A percentile compares a stretch with the other conserved stretches of the same genome.
Conservation (phyloP, 208 protist genomes). For the Trypanosoma congolense region DNA sequence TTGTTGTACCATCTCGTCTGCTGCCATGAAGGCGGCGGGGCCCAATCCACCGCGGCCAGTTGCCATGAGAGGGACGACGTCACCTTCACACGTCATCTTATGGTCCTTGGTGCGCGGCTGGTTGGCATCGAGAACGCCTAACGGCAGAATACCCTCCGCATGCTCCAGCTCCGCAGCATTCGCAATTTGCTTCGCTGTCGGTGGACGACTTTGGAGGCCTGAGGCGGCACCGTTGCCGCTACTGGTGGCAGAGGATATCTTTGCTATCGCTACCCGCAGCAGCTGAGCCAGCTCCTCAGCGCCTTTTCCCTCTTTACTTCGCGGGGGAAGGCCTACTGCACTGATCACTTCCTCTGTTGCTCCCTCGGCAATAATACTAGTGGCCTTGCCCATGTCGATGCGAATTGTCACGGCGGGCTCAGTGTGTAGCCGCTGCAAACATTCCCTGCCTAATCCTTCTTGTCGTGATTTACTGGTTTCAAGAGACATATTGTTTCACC, state of each 20-base stretch:
- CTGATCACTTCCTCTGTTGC: constrained; percentile 31
- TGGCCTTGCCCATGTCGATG: constrained; percentile 45
- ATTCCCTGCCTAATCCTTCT: constrained; percentile 22
- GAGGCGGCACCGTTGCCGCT: too few species aligned
- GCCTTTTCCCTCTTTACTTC: background rate
- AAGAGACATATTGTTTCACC: background rate
- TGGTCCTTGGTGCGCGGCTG: too few species aligned
- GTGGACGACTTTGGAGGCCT: too few species aligned
- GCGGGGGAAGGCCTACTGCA: constrained; percentile 29
- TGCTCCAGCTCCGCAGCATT: too few species aligned
- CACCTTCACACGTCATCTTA: too few species aligned
- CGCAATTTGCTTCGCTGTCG: too few species aligned
- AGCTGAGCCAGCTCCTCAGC: background rate
- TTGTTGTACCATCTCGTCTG: background rate
- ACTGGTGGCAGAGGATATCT: background rate
- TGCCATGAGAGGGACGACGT: too few species aligned
- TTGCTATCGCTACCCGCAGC: constrained; percentile 27
- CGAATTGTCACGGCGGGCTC: constrained; percentile 35
- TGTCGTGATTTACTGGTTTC: constrained; percentile 3
- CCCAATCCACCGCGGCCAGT: too few species aligned
- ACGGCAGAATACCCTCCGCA: too few species aligned
- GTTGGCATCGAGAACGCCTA: too few species aligned
- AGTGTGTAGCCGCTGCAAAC: constrained; percentile 14
- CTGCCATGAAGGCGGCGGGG: too few species aligned
- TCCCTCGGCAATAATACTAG: constrained; percentile 46